Evolutionary conservation across 495 filamentous ascomycete genomes (phyloP).

Genomic region (Aspergillus sparsus): DNA sequence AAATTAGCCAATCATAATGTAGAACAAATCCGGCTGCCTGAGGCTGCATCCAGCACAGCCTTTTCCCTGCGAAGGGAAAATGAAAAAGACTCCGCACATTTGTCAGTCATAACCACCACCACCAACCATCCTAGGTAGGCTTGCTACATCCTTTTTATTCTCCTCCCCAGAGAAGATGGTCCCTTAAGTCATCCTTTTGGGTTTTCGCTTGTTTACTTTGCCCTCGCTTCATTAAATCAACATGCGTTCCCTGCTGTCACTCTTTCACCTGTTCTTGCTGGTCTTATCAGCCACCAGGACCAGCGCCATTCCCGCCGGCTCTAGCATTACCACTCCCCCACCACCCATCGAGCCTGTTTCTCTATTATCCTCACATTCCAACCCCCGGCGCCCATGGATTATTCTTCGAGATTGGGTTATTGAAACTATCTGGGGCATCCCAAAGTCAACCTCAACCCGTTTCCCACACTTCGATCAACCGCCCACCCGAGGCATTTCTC

Average conservation of each 20-base stretch:
- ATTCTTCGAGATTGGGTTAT: conserved; percentile 66
- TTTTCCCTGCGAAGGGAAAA: not conserved
- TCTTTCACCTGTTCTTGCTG: conserved; percentile 28
- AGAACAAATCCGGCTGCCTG: conserved; percentile 4
- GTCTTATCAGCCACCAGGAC: conserved; percentile 31
- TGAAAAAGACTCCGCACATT: not conserved
- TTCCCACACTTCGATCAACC: conserved; percentile 25
- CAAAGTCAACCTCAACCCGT: conserved; percentile 22
- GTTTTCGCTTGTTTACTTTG: not conserved
- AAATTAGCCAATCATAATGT: not conserved
- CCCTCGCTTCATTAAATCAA: not conserved
- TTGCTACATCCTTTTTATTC: not conserved
- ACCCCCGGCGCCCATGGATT: conserved; percentile 44
- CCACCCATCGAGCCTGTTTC: conserved; percentile 41
- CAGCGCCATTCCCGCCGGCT: conserved; percentile 45
- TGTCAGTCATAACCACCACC: not conserved
- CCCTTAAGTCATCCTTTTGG: conserved; percentile 11
- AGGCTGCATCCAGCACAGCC: conserved; percentile 9
- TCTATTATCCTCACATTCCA: conserved; percentile 32
- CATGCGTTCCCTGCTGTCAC: conserved; percentile 22
- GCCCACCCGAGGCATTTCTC: conserved; percentile 55
- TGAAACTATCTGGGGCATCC: conserved; percentile 62
- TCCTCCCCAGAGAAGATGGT: conserved; percentile 4
- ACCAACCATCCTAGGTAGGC: not conserved
- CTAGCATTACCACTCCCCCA: conserved; percentile 41